Conservation (phyloP, 1,284 basidiomycete genomes). For the Vanrija humicola region DNA sequence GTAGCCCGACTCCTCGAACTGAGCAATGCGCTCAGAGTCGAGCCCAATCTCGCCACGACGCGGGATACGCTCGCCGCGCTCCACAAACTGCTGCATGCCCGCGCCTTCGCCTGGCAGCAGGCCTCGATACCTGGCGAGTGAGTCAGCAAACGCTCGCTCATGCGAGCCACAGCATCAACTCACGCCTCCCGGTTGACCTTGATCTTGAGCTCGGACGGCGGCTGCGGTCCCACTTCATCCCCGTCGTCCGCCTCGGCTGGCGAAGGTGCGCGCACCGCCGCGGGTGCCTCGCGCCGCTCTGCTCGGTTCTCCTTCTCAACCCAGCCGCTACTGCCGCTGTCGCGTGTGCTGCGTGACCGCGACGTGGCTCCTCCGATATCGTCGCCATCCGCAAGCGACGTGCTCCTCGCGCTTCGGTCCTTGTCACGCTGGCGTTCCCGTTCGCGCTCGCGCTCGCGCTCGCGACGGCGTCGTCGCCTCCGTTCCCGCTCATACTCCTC, state of each 20-base stretch:
- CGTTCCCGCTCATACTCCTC: conserved; percentile 55
- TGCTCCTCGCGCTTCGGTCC: neutral
- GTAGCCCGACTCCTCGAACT: conserved; percentile 86
- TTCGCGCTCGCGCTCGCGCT: conserved; percentile 51
- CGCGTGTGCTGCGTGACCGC: neutral
- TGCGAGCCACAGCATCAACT: conserved; percentile 23
- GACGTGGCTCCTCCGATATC: no score
- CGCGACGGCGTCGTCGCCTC: conserved; percentile 37
- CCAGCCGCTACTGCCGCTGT: conserved; percentile 23
- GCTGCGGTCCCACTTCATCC: conserved; percentile 65
- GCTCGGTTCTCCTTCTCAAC: neutral
- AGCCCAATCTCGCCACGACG: conserved; percentile 98
- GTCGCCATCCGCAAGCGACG: no score
- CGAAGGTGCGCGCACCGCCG: conserved; percentile 2
- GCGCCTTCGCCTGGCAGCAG: conserved; percentile 90
- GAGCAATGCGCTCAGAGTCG: conserved; percentile 76
- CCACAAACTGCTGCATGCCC: conserved; percentile 92
- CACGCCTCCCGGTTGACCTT: conserved; percentile 53
- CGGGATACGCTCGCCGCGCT: conserved; percentile 87
- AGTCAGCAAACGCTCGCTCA: neutral
- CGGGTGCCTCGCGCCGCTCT: conserved; percentile 21
- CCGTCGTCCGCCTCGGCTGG: conserved; percentile 55
- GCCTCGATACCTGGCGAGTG: conserved; percentile 59
- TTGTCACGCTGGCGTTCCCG: conserved; percentile 37
- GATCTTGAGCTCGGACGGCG: conserved; percentile 47